Evolutionary conservation across 495 filamentous ascomycete species (phyloP), one percentile per base, ranked within the genome.

Genomic region (Hypoxylon fuscum): DNA sequence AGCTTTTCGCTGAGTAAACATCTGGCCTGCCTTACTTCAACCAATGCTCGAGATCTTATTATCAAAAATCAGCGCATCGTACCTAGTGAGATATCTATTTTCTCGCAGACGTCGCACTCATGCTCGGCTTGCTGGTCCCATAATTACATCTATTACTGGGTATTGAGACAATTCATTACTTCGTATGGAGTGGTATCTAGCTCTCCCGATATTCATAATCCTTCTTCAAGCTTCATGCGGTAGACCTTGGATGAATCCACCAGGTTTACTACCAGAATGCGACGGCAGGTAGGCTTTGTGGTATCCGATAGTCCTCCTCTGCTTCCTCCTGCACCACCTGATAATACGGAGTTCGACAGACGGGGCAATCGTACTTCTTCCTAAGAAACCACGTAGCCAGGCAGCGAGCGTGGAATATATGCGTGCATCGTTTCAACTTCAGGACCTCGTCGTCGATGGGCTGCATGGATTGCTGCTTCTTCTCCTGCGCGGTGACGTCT

Each of bases 341-440:
- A 21, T 62, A 69, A 29, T 64, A 72, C 4, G 25, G 22, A 1
- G 17, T 29, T 8, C 70, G 37, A 20, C 70, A 72, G 3, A 72
- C 47, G 0, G 70, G 70, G 35, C 70, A 72, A 0, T 49, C 20
- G 20, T 61, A 55, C n/a, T 64, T 45, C 17, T 52, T 47, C 21
- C 32, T 32, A 4, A 66, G 25, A 14, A 66, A 68, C 70, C 64
- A 72, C 0, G 55, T 62, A 7, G 53, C 55, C 25, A 72, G 56
- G 15, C 70, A 72, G 1, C 56, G 43, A 2, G 68, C 44, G 49
- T 72, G 68, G 42, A 70, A 72, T 3, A 52, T 3, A 15, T 72
- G 70, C 3, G 34, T 49, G 22, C 70, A 72, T 38, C 48, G 45
- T n/a, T 65, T 54, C 38, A 70, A 15, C 37, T 42, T 55, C 14